Evolutionary conservation across 2,329 filamentous ascomycete genomes (phyloP), one percentile per base, ranked within the genome.

Genomic region (Fusarium denticulatum): DNA sequence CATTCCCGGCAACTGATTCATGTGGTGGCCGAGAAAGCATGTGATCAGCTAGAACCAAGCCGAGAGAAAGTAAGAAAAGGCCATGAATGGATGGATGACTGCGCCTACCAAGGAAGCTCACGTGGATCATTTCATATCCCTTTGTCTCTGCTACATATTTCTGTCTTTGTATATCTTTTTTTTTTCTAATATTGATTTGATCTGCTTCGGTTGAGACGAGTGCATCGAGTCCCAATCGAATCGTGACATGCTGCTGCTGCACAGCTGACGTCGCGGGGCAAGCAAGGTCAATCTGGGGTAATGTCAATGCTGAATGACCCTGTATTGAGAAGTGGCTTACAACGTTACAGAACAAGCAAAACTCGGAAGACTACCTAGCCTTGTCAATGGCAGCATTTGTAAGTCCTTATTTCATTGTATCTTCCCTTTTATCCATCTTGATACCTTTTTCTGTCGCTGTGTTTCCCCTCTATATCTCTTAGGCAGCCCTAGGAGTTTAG

Each of bases 371-470:
- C 13, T 20, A 24, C 28, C 28, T 32, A 45, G 40, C 47, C 26
- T 77, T 67, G 52, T 79, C 74, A 67, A 82, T 82, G 80, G 80
- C 80, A 74, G 80, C 80, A 62, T 77, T 82, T 76, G 80, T 82
- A 72, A 82, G 80, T 77, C 20, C 36, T 26, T 12, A 32, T 64
- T 57, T 32, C 32, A 46, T 30, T 49, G 34, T 60, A 10, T 9
- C 7, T 34, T 57, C 9, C 32, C 22, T n/a, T 40, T 22, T 30
- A 20, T 26, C 42, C n/a, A 13, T 15, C 42, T 30, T 14, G n/a
- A 26, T 50, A 12, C 13, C 22, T 36, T 4, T 20, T 26, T 34
- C 18, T 34, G 36, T 47, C 24, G 16, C 6, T 43, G 22, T 42
- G 15, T 50, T 24, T 22, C 53, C 36, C 36, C 36, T 36, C 36